Percentiles rank a stretch among this genome's conserved stretches.
Conservation (phyloP, 495 filamentous ascomycete genomes). For the Hypoxylon fuscum region DNA sequence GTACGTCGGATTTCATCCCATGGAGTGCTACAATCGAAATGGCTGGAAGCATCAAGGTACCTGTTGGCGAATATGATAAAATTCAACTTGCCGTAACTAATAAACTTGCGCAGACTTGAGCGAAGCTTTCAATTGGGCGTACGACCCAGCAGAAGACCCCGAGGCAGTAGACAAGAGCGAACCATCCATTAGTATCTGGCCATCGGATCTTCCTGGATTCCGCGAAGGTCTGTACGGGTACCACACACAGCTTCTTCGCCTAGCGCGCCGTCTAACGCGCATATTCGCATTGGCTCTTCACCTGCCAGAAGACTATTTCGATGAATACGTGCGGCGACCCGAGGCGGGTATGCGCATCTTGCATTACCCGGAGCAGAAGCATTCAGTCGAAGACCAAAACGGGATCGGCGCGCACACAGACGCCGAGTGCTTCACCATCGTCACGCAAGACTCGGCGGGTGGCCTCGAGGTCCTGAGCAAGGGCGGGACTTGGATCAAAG, state of each 20-base stretch:
- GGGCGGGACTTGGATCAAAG: slow-evolving; percentile 66
- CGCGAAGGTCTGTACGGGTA: slow-evolving; percentile 41
- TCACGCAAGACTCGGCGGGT: slow-evolving; percentile 63
- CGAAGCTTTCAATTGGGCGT: slow-evolving; percentile 56
- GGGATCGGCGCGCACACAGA: slow-evolving; percentile 61
- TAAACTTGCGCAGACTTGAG: slow-evolving; percentile 38
- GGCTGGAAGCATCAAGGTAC: slow-evolving; percentile 46
- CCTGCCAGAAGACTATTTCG: slow-evolving; percentile 56
- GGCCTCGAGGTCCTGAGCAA: slow-evolving; percentile 64
- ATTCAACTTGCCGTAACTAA: slow-evolving; percentile 31
- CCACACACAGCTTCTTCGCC: slow-evolving; percentile 42
- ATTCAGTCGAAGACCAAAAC: slow-evolving; percentile 43
- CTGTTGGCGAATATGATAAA: too few relatives aligned
- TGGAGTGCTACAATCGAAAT: slow-evolving; percentile 51
- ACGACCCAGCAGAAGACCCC: slow-evolving; percentile 48
- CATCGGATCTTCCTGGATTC: slow-evolving; percentile 32
- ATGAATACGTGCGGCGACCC: slow-evolving; percentile 52
- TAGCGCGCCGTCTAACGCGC: slow-evolving; percentile 48
- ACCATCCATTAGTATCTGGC: slow-evolving; percentile 31
- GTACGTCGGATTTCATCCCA: slow-evolving; percentile 29
- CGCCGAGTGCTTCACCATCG: slow-evolving; percentile 63
- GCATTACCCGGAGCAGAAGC: slow-evolving; percentile 50
- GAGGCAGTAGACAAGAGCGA: slow-evolving; percentile 22
- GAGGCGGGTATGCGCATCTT: slow-evolving; percentile 55
- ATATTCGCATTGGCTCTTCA: slow-evolving; percentile 59